Evolutionary conservation across 2,329 filamentous ascomycete species (phyloP).

Genomic region (Elsinoe perseae): DNA sequence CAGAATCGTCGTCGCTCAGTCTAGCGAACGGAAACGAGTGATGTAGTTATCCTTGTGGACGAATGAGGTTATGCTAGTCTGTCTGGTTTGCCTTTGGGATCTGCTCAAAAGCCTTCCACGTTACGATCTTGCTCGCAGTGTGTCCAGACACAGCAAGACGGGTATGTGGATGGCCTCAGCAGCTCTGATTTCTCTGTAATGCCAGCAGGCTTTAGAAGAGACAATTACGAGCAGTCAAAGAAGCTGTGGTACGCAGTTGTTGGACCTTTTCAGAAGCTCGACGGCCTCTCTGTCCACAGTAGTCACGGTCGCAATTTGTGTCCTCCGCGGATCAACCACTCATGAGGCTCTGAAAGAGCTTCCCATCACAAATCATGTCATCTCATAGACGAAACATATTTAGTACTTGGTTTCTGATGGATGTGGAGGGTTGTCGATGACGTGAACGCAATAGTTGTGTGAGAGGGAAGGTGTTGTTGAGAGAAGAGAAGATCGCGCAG

Average conservation of each 20-base stretch:
- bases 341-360: slow-evolving; percentile 8
- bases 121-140: background rate
- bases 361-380: slow-evolving; percentile 5
- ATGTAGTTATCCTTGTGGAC: background rate
- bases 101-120: background rate
- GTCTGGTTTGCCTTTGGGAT: background rate
- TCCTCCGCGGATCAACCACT: slow-evolving; percentile 18
- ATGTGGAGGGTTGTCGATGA: slow-evolving; percentile 3
- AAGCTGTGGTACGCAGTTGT: slow-evolving; percentile 6
- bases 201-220: slow-evolving; percentile 9
- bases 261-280: slow-evolving; percentile 13
- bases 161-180: background rate
- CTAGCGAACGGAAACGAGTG: background rate
- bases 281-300: slow-evolving; percentile 15
- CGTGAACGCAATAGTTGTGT: background rate
- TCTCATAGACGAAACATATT: slow-evolving; percentile 12
- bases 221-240: slow-evolving; percentile 14
- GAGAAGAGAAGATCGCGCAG: background rate
- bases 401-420: background rate
- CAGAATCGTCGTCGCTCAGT: background rate
- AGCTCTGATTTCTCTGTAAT: slow-evolving; percentile 7
- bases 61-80: background rate
- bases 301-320: slow-evolving; percentile 19
- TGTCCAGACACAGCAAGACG: background rate
- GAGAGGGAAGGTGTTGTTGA: background rate